Evolutionary conservation across 2,329 filamentous ascomycete species (phyloP), one percentile per base, ranked within the genome.

Genomic region (Coleophoma eucalyptorum): DNA sequence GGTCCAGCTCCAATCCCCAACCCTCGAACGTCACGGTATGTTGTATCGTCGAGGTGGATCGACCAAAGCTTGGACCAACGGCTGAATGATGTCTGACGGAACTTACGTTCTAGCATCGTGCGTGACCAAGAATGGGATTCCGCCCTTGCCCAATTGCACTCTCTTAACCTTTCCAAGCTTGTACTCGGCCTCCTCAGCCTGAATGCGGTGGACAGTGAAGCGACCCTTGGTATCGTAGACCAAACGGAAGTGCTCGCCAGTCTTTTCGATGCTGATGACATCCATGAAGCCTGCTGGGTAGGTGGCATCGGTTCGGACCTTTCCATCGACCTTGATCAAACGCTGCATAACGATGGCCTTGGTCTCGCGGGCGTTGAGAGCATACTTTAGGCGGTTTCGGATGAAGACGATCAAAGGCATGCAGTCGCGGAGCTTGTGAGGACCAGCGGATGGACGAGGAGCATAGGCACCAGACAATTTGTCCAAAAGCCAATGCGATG

Each of bases 111-210:
- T 89, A 81, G 94, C 94, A 94, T 99, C 94, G 90, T 99, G 94
- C 92, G 94, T 99, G 90, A 99, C 94, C 91, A 97, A 97, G 92
- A 96, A 99, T 95, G 94, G 94, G 87, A 99, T 96, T 83, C 92
- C 94, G 80, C 94, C 95, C 79, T 91, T 93, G 83, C 94, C 94
- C 69, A 99, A 86, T 84, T 99, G 94, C 60, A 99, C 94, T 71
- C 93, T 89, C 90, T 97, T 97, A 82, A 99, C 94, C 86, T 97
- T 99, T 84, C 92, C 92, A 69, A 99, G 84, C 89, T 99, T 99
- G 90, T 97, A 99, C 83, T 94, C 87, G 68, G 93, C 92, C 89
- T 99, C 94, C 83, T 97, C 94, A 66, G 85, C 80, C 76, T 95
- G 93, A 80, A 99, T 97, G 72, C 94, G 90, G 90, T 99, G 94